A percentile compares a stretch with the other conserved stretches of the same genome.
These are phyloP conservation scores for Leishmania aethiopica DNA, from an alignment of 208 protist species.

Conservation along the genomic window DNA sequence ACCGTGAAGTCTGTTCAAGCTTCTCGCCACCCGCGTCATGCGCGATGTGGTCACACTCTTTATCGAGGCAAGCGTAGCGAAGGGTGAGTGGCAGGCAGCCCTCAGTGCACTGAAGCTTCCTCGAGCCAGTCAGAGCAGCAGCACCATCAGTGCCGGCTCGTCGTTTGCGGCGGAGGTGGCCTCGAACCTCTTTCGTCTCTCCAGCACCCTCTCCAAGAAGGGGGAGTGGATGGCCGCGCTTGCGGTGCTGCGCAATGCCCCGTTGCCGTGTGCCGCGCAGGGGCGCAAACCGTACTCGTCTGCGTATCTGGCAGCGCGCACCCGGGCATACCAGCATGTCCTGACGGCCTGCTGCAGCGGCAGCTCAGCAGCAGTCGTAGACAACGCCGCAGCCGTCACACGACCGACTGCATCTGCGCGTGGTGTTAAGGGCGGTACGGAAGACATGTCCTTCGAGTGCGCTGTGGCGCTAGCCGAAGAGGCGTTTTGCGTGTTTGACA, in stretches of 20 bases:
- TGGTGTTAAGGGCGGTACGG: not conserved
- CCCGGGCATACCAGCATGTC: constrained; percentile 23
- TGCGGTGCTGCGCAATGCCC: constrained; percentile 16
- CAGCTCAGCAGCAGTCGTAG: not conserved
- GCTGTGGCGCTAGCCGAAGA: not conserved
- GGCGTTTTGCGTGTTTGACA: not conserved
- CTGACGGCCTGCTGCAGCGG: constrained; percentile 8
- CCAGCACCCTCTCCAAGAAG: constrained; percentile 3
- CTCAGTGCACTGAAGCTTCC: constrained; percentile 17
- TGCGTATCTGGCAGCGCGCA: constrained; percentile 20
- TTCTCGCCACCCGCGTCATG: constrained; percentile 6
- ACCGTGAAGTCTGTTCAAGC: not conserved
- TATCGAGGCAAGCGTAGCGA: constrained; percentile 30
- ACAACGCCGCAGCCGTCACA: not conserved
- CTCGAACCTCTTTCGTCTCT: constrained; percentile 4
- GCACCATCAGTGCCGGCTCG: not conserved
- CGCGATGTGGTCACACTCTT: constrained; percentile 30
- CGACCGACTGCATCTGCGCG: not conserved
- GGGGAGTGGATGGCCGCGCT: constrained; percentile 20
- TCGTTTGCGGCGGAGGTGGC: not conserved
- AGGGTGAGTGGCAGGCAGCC: constrained; percentile 32
- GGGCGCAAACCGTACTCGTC: not conserved
- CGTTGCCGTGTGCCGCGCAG: not conserved
- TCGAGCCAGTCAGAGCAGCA: not conserved
- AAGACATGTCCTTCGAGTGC: constrained; percentile 7